Percentiles rank a stretch among this genome's conserved stretches.
phyloP scores from a whole-genome alignment of 345 rosid species.

The Microcos paniculata region DNA sequence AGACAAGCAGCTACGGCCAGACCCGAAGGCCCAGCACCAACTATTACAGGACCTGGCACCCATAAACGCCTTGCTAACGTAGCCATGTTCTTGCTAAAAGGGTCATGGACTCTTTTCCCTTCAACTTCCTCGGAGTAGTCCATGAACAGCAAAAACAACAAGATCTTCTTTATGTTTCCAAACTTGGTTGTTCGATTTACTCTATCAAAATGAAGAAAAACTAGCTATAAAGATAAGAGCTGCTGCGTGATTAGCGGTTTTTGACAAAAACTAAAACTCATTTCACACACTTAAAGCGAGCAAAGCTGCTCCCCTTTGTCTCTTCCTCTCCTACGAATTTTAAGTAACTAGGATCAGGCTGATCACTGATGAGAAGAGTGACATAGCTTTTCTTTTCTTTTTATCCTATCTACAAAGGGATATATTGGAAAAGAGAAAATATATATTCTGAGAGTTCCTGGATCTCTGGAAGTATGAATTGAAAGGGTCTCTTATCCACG shows the following conservation, averaged over 20 bases:
- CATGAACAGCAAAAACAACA: constrained; percentile 23
- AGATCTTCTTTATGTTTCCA: neutral
- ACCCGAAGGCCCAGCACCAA: constrained; percentile 90
- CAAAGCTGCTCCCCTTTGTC: neutral
- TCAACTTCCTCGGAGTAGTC: constrained; percentile 45
- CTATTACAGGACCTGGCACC: constrained; percentile 61
- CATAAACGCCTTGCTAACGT: constrained; percentile 24
- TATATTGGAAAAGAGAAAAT: constrained; percentile 5
- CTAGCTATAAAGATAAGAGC: neutral
- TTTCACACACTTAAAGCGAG: neutral
- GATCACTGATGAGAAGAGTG: constrained; percentile 13
- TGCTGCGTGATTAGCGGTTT: neutral
- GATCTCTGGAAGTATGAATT: constrained; percentile 23
- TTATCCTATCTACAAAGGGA: constrained; percentile 25
- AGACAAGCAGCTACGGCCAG: constrained; percentile 76
- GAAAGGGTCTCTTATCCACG: constrained; percentile 22
- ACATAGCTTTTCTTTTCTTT: constrained; percentile 4
- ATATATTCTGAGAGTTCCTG: constrained; percentile 7
- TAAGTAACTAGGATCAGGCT: constrained; percentile 7
- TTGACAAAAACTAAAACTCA: constrained; percentile 1
- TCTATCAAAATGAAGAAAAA: neutral
- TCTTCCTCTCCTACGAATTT: neutral
- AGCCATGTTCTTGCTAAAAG: constrained; percentile 17
- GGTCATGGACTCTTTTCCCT: constrained; percentile 56
- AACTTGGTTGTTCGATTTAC: neutral